Percentiles rank a stretch among this genome's conserved stretches.
phyloP scores from a whole-genome alignment of 1,139 yeast genomes.

The Lodderomyces margitis region DNA sequence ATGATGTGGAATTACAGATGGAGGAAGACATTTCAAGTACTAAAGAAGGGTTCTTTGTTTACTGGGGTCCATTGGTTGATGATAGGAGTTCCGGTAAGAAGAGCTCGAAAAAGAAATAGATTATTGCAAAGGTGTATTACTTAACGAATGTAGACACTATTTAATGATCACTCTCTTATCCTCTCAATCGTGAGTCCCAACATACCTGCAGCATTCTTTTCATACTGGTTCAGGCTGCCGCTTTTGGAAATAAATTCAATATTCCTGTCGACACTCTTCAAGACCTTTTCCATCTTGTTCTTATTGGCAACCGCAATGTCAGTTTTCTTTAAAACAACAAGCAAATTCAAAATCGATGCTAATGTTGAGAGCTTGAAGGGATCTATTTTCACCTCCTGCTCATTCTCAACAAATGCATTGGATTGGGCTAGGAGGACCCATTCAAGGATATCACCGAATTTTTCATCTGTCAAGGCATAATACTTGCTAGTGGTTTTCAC shows the following conservation, averaged over 20 bases:
- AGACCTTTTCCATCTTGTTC: conserved; percentile 21
- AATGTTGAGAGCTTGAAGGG: conserved; percentile 39
- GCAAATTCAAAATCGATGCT: conserved; percentile 53
- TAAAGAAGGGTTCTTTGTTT: conserved; percentile 94
- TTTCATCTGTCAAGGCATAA: conserved; percentile 35
- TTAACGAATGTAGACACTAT: background rate
- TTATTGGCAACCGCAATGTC: conserved; percentile 20
- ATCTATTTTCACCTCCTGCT: conserved; percentile 18
- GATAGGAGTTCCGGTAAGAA: conserved; percentile 36
- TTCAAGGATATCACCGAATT: conserved; percentile 39
- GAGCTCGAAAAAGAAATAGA: conserved; percentile 10
- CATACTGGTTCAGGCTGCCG: conserved; percentile 19
- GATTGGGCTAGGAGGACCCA: conserved; percentile 34
- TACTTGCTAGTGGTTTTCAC: conserved; percentile 23
- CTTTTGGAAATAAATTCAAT: conserved; percentile 15
- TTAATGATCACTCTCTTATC: conserved; percentile 16
- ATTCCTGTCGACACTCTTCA: conserved; percentile 17
- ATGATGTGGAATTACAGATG: conserved; percentile 88
- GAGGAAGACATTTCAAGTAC: conserved; percentile 93
- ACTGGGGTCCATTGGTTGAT: conserved; percentile 87
- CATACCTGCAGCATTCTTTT: conserved; percentile 37
- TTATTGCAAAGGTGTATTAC: background rate
- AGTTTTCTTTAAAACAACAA: conserved; percentile 42
- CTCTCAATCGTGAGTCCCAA: conserved; percentile 42
- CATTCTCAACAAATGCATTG: conserved; percentile 26